Conservation (phyloP, 768 basidiomycete genomes). For the Rubroboletus pulcherrimus region DNA sequence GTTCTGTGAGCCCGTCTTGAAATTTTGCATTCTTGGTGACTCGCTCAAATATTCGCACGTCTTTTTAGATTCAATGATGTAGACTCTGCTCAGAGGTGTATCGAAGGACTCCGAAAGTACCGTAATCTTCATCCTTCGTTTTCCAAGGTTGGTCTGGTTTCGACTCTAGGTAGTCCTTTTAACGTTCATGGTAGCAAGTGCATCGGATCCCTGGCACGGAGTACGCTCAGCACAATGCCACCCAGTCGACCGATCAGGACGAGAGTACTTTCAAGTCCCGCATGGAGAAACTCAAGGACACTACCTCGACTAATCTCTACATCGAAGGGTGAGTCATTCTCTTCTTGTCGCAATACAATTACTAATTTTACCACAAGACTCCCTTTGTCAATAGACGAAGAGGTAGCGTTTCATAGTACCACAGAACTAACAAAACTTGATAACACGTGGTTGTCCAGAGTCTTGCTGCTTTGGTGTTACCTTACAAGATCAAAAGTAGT, state of each 20-base stretch:
- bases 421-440: not conserved
- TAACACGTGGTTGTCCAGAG: slow-evolving; percentile 37
- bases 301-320: slow-evolving; percentile 70
- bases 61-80: slow-evolving; percentile 58
- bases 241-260: slow-evolving; percentile 28
- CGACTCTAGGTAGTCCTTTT: not conserved
- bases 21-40: not conserved
- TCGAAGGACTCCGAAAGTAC: slow-evolving; percentile 62
- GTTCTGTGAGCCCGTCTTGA: slow-evolving; percentile 54
- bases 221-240: slow-evolving; percentile 42
- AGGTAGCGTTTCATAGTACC: slow-evolving; percentile 32
- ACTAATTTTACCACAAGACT: slow-evolving; percentile 37
- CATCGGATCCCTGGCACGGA: slow-evolving; percentile 80
- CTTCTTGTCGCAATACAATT: not conserved
- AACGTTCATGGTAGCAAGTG: slow-evolving; percentile 41
- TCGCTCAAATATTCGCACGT: not conserved
- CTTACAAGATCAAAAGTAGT: slow-evolving; percentile 69
- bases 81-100: slow-evolving; percentile 71
- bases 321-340: slow-evolving; percentile 57
- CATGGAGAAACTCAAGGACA: slow-evolving; percentile 73
- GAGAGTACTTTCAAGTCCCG: slow-evolving; percentile 62
- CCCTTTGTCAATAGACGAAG: slow-evolving; percentile 66
- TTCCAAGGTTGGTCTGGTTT: slow-evolving; percentile 57
- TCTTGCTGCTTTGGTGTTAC: slow-evolving; percentile 60
- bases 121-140: slow-evolving; percentile 83